Conservation (phyloP, 768 basidiomycete species). For the Xerocomellus intermedius region DNA sequence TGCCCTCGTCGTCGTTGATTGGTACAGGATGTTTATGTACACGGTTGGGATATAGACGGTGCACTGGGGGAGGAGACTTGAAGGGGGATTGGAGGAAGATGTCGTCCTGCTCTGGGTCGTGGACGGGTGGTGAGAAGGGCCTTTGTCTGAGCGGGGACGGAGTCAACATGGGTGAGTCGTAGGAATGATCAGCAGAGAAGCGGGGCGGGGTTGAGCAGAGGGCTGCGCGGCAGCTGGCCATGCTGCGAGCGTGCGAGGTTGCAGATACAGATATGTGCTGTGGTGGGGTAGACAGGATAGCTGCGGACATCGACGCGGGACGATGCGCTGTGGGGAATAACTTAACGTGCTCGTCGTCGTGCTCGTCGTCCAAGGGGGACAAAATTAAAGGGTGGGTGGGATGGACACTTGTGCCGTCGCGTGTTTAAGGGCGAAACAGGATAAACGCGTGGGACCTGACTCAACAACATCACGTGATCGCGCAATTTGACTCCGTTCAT, state of each 20-base stretch:
- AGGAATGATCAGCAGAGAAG: slow-evolving; percentile 31
- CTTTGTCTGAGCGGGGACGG: slow-evolving; percentile 59
- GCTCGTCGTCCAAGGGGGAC: slow-evolving; percentile 16
- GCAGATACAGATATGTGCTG: slow-evolving; percentile 37
- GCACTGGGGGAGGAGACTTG: slow-evolving; percentile 44
- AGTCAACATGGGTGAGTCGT: slow-evolving; percentile 60
- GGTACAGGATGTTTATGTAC: slow-evolving; percentile 33
- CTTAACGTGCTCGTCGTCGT: slow-evolving; percentile 21
- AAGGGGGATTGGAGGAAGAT: slow-evolving; percentile 55
- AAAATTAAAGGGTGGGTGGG: slow-evolving; percentile 13
- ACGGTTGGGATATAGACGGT: slow-evolving; percentile 42
- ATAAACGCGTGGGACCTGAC: slow-evolving; percentile 30
- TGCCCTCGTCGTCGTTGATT: slow-evolving; percentile 57
- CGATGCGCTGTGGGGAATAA: slow-evolving; percentile 16
- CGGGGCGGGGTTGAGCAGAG: slow-evolving; percentile 37
- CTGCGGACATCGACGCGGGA: slow-evolving; percentile 23
- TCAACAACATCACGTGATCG: slow-evolving; percentile 38
- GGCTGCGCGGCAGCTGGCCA: slow-evolving; percentile 34
- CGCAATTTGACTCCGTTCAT: slow-evolving; percentile 22
- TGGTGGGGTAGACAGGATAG: slow-evolving; percentile 31
- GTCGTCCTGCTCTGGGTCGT: slow-evolving; percentile 43
- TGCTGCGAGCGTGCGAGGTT: slow-evolving; percentile 31
- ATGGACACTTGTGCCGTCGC: slow-evolving; percentile 13
- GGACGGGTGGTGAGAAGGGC: slow-evolving; percentile 34
- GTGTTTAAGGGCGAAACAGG: slow-evolving; percentile 29